Percentiles rank a stretch among this genome's conserved stretches.
Evolutionary conservation across 2,329 filamentous ascomycete genomes (phyloP).

Genomic region (Aspergillus costaricaensis): DNA sequence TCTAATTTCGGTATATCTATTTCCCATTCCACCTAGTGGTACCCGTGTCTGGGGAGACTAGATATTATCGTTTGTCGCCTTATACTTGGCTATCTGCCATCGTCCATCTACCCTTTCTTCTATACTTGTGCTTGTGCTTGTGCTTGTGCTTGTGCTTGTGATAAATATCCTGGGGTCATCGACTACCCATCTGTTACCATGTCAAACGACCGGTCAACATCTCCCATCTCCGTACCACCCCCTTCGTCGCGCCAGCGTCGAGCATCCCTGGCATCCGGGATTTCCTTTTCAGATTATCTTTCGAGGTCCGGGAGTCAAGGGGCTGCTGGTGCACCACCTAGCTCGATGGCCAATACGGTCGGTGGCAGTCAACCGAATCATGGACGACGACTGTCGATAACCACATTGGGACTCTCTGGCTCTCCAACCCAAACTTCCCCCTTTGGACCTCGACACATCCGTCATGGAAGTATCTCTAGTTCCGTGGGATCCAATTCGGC

Average conservation of each 20-base stretch:
- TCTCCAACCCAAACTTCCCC: conserved; percentile 61
- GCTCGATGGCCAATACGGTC: conserved; percentile 55
- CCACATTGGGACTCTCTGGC: conserved; percentile 72
- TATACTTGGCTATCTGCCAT: not conserved
- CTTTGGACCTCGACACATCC: conserved; percentile 54
- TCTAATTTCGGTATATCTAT: not conserved
- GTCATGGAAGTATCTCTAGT: conserved; percentile 71
- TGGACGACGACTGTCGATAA: conserved; percentile 73
- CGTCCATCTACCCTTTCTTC: not conserved
- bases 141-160: not conserved
- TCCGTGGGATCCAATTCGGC: conserved; percentile 48
- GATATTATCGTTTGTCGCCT: not conserved
- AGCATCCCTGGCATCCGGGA: conserved; percentile 47
- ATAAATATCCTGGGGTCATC: not conserved
- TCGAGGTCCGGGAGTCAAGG: conserved; percentile 31
- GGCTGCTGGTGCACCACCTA: conserved; percentile 24
- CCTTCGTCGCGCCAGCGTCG: conserved; percentile 45
- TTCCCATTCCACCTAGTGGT: not conserved
- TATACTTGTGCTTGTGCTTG: not conserved
- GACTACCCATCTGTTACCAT: conserved; percentile 32
- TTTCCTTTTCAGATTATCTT: conserved; percentile 46
- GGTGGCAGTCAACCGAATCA: conserved; percentile 49
- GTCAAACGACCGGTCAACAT: conserved; percentile 45
- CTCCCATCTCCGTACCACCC: conserved; percentile 42
- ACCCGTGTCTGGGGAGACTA: not conserved